Percentiles rank a stretch among this genome's conserved stretches.
Evolutionary conservation across 139 green algal species (phyloP).

Genomic region (Chlamydomonas urium): DNA sequence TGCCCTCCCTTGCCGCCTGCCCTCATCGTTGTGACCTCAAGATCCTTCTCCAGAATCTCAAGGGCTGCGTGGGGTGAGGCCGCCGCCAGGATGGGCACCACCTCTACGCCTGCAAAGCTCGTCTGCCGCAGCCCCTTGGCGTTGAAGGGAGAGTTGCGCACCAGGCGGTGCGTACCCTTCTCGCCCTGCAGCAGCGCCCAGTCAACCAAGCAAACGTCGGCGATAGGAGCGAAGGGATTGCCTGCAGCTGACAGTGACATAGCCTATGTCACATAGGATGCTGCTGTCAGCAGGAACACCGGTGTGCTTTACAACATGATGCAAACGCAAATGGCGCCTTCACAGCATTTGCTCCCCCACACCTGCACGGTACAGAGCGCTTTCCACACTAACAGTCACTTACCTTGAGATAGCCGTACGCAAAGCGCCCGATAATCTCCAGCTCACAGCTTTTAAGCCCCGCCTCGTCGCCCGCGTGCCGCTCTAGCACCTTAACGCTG

Average conservation of each 20-base stretch:
- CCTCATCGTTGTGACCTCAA: constrained; percentile 85
- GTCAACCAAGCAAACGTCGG: no score
- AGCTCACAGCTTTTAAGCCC: constrained; percentile 88
- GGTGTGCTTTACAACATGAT: not conserved
- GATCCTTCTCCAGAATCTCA: constrained; percentile 73
- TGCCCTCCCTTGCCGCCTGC: constrained; percentile 79
- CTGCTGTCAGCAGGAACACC: not conserved
- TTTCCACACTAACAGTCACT: no score
- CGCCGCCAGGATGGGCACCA: constrained; percentile 32
- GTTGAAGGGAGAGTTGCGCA: constrained; percentile 92
- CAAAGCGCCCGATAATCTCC: constrained; percentile 60
- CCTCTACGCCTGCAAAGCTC: constrained; percentile 77
- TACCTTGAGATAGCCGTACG: constrained; percentile 47
- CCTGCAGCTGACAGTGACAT: no score
- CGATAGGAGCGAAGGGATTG: not conserved
- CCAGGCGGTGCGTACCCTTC: constrained; percentile 94
- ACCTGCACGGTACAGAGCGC: no score
- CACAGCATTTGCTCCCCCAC: no score
- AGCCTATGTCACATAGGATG: no score
- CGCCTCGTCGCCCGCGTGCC: constrained; percentile 69
- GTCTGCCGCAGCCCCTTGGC: constrained; percentile 85
- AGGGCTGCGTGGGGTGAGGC: constrained; percentile 14
- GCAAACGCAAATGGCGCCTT: no score
- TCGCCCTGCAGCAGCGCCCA: no score
- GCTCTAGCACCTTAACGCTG: constrained; percentile 36